A percentile compares a stretch with the other conserved stretches of the same genome.
These are phyloP conservation scores for Remersonia thermophila DNA, from an alignment of 2,329 filamentous ascomycete genomes.

Conservation along the genomic window DNA sequence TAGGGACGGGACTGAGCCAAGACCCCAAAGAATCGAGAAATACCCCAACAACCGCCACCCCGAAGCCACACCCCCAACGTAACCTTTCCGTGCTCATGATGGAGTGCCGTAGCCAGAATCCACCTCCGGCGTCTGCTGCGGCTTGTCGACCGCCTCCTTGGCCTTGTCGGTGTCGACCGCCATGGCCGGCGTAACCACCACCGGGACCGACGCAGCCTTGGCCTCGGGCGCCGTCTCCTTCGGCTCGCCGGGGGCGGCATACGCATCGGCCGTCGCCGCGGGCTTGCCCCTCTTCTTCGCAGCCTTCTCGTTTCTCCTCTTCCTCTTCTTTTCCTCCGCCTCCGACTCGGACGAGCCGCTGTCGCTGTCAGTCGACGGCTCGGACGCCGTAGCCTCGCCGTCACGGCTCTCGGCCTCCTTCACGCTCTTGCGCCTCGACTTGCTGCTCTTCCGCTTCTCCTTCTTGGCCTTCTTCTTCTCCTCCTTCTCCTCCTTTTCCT, in stretches of 20 bases:
- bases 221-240: not conserved
- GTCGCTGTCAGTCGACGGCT: not conserved
- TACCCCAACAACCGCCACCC: too few species aligned
- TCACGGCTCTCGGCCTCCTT: constrained; percentile 4
- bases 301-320: constrained; percentile 2
- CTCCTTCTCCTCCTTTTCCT: constrained; percentile 19
- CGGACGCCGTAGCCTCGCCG: constrained; percentile 2
- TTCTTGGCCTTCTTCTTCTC: constrained; percentile 12
- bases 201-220: constrained; percentile 3
- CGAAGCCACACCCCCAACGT: too few species aligned
- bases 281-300: constrained; percentile 5
- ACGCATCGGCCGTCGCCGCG: not conserved
- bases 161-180: constrained; percentile 13
- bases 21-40: too few species aligned
- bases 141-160: constrained; percentile 8
- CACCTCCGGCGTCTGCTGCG: constrained; percentile 7
- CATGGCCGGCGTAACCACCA: constrained; percentile 4
- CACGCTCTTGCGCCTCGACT: constrained; percentile 9
- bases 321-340: constrained; percentile 5
- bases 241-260: constrained; percentile 4
- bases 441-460: constrained; percentile 12
- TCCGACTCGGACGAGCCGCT: constrained; percentile 8
- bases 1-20: too few species aligned
- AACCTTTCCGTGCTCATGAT: too few species aligned
- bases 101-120: constrained; percentile 19